These are phyloP conservation scores for Cymodocea nodosa DNA, from an alignment of 116 monocot species.

Conservation along the genomic window DNA sequence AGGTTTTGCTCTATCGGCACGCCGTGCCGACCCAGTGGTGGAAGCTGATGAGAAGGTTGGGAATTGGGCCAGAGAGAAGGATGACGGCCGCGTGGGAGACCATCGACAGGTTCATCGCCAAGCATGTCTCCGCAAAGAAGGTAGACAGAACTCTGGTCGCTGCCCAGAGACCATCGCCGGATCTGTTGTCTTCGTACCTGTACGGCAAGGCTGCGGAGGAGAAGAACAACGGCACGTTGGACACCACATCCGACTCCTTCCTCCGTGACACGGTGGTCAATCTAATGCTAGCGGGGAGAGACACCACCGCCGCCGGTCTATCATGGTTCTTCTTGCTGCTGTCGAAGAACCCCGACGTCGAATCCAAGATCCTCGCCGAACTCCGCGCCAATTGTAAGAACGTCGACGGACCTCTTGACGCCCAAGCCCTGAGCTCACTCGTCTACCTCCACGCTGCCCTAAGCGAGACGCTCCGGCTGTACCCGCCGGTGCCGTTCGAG, in stretches of 20 bases:
- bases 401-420: not conserved
- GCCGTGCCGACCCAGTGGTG: conserved; percentile 22
- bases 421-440: not conserved
- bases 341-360: conserved; percentile 30
- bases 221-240: not conserved
- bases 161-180: not conserved
- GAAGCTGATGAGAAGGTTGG: conserved; percentile 28
- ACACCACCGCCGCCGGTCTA: conserved; percentile 34
- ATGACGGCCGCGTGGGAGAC: conserved; percentile 13
- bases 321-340: conserved; percentile 55
- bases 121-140: conserved; percentile 6
- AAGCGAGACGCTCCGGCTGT: conserved; percentile 19
- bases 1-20: conserved; percentile 23
- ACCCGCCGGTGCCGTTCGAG: conserved; percentile 17
- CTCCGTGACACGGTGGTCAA: conserved; percentile 50
- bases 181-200: conserved; percentile 16
- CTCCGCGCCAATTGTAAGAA: not conserved
- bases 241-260: conserved; percentile 9
- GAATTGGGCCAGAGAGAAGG: conserved; percentile 29
- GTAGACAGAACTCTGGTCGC: not conserved
- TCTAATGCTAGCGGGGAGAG: conserved; percentile 62
- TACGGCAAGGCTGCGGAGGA: conserved; percentile 1
- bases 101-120: conserved; percentile 22
- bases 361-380: conserved; percentile 41
- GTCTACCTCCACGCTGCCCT: conserved; percentile 44